A percentile compares a stretch with the other conserved stretches of the same genome.
Evolutionary conservation across 2,329 filamentous ascomycete species (phyloP).

Genomic region (Monosporascus sp.): DNA sequence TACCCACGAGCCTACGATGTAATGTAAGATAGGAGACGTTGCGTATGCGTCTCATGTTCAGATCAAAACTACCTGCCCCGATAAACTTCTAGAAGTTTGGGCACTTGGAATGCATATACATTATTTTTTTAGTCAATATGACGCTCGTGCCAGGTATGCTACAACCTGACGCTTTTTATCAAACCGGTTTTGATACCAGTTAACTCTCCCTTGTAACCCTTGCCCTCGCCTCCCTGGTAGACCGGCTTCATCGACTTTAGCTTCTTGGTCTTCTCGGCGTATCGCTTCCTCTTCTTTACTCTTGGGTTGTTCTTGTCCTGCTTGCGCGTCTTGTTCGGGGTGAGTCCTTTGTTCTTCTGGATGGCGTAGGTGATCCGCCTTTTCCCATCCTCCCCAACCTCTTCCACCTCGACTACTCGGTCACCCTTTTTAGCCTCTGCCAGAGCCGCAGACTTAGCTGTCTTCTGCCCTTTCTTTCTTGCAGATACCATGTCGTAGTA

Average conservation of each 20-base stretch:
- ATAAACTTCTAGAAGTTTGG: too few species aligned
- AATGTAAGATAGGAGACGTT: too few species aligned
- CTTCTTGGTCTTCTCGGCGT: slow-evolving; percentile 96
- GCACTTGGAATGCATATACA: too few species aligned
- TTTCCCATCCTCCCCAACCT: slow-evolving; percentile 77
- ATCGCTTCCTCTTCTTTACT: slow-evolving; percentile 98
- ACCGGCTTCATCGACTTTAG: slow-evolving; percentile 76
- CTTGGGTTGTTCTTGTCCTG: slow-evolving; percentile 93
- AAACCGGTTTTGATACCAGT: slow-evolving; percentile 93
- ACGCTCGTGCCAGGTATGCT: slow-evolving; percentile 19
- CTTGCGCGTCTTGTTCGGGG: slow-evolving; percentile 65
- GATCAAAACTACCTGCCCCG: too few species aligned
- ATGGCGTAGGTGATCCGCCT: slow-evolving; percentile 90
- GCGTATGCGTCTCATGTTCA: too few species aligned
- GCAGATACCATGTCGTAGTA: slow-evolving; percentile 89
- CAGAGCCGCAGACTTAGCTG: slow-evolving; percentile 48
- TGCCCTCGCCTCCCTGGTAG: slow-evolving; percentile 80
- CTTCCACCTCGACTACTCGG: slow-evolving; percentile 58
- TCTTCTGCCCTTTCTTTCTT: slow-evolving; percentile 70
- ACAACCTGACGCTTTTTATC: slow-evolving; percentile 90
- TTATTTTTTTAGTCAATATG: too few species aligned
- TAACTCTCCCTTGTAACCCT: slow-evolving; percentile 85
- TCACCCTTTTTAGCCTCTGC: slow-evolving; percentile 59
- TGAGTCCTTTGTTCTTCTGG: slow-evolving; percentile 94
- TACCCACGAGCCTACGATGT: too few species aligned